Evolutionary conservation across 768 basidiomycete species (phyloP).

Genomic region (Leccinum subtestaceum): DNA sequence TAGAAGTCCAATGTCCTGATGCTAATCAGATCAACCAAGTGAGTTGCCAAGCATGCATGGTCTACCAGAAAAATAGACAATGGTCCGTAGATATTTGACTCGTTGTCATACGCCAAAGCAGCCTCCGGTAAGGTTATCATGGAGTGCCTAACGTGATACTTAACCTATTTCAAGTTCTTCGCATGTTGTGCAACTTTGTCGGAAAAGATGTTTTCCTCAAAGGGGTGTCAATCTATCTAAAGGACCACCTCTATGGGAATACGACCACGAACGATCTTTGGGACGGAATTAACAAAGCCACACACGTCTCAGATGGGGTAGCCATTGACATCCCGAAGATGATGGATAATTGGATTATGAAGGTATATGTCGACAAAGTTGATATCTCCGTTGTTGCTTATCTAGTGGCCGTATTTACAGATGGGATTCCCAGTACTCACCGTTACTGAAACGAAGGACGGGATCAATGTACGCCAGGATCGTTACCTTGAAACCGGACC

Average conservation of each 20-base stretch:
- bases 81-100: conserved; percentile 76
- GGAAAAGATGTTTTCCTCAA: conserved; percentile 86
- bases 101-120: conserved; percentile 82
- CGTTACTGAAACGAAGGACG: conserved; percentile 71
- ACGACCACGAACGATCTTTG: conserved; percentile 85
- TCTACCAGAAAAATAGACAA: background rate
- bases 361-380: conserved; percentile 39
- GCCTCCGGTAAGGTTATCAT: conserved; percentile 53
- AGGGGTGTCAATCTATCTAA: conserved; percentile 90
- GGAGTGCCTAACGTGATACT: background rate
- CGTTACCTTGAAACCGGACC: conserved; percentile 87
- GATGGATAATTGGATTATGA: conserved; percentile 91
- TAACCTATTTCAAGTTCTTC: conserved; percentile 57
- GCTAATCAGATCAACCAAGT: conserved; percentile 82
- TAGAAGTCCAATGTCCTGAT: conserved; percentile 88
- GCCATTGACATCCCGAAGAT: conserved; percentile 67
- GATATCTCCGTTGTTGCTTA: background rate
- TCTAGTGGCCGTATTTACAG: conserved; percentile 23
- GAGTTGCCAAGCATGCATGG: background rate
- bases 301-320: conserved; percentile 37
- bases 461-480: conserved; percentile 82
- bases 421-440: conserved; percentile 88
- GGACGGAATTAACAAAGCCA: conserved; percentile 77
- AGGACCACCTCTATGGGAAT: conserved; percentile 82
- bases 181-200: conserved; percentile 87